Evolutionary conservation across 441 rosid genomes (phyloP), one percentile per base, ranked within the genome.

Genomic region (Croton setiger): DNA sequence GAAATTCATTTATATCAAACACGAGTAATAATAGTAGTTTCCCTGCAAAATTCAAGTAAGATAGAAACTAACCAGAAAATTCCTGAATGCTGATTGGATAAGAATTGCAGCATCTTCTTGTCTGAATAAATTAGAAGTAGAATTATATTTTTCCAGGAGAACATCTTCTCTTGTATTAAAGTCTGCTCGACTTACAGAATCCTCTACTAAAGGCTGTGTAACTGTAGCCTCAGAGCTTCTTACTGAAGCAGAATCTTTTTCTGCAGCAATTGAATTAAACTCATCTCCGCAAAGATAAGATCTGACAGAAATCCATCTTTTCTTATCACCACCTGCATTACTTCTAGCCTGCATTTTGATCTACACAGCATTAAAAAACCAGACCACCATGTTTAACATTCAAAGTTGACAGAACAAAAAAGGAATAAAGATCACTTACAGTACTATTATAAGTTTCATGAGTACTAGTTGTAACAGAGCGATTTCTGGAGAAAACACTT

Each of bases 71-170:
- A 93, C 98, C 87, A 82, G 72, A 75, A 78, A 89, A 55, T 64
- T 62, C 72, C 93, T 80, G 77, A 91, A 88, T 60, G 95, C 95
- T 53, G 88, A 49, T 74, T 93, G 98, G 73, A 93, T 88, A 66
- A 75, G 71, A 45, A 83, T 69, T 21, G 95, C 93, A 17, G 97
- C 98, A 63, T 88, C 95, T 64, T 87, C 93, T 81, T 85, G 81
- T 10, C 65, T 75, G 67, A 87, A 86, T 61, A 84, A 62, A 36
- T 72, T 75, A 39, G 82, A 81, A 49, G 84, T 77, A 49, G 92
- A 87, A 64, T 83, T 83, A 52, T 64, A 82, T 59, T 68, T 78
- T 73, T 76, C 80, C 63, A 74, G 66, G 0, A 72, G 56, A 31
- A 7, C 33, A 5, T 72, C 80, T 54, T 81, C 82, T 63, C 66